phyloP scores from a whole-genome alignment of 148 eudicot genomes.

The Arbutus unedo region DNA sequence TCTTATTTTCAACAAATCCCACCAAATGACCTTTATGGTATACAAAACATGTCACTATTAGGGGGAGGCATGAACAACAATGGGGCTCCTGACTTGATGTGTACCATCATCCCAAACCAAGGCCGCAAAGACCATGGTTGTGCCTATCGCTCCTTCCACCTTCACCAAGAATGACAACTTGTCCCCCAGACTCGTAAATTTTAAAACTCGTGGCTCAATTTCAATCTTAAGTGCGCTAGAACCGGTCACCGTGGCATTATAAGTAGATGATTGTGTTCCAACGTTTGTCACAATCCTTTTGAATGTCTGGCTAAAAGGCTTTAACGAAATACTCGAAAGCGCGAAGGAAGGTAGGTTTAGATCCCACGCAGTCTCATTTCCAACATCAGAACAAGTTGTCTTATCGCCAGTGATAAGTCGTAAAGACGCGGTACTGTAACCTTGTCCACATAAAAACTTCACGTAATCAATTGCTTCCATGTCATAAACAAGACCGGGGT shows the following conservation, averaged over 20 bases:
- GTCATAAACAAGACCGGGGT: constrained; percentile 46
- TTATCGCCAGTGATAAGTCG: constrained; percentile 31
- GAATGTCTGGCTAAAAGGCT: no score
- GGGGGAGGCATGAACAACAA: constrained; percentile 19
- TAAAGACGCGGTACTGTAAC: constrained; percentile 27
- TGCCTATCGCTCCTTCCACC: no score
- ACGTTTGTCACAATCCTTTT: constrained; percentile 42
- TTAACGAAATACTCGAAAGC: neutral
- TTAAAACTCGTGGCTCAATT: constrained; percentile 21
- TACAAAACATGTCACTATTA: no score
- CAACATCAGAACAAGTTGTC: constrained; percentile 26
- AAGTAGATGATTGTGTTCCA: constrained; percentile 34
- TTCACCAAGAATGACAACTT: no score
- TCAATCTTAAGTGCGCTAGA: constrained; percentile 18
- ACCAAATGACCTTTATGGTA: no score
- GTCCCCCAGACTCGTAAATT: no score
- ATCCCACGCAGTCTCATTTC: constrained; percentile 33
- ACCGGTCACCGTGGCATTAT: constrained; percentile 20
- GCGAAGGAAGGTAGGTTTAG: constrained; percentile 48
- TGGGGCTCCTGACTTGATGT: constrained; percentile 43
- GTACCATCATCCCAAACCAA: constrained; percentile 45
- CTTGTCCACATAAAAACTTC: constrained; percentile 39
- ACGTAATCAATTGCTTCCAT: constrained; percentile 31
- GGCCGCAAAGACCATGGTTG: no score
- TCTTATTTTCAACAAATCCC: no score